These are phyloP conservation scores for Rhipidocladum racemiflorum DNA, from an alignment of 176 grass and related monocot genomes.

Conservation along the genomic window DNA sequence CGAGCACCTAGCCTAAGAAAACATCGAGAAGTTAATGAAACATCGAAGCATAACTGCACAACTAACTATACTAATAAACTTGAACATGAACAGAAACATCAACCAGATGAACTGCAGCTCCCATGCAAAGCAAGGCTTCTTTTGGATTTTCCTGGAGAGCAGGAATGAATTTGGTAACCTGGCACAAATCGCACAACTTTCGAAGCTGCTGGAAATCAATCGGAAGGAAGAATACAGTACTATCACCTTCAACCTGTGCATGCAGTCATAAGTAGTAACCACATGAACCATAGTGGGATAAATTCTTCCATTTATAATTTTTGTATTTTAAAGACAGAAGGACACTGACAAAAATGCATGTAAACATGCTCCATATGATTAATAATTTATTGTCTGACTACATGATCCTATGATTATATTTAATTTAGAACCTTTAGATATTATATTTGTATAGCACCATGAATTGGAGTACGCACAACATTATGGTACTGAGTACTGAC, in stretches of 20 bases:
- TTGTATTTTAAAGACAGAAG: not conserved
- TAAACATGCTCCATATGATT: not conserved
- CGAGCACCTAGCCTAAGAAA: slow-evolving; percentile 38
- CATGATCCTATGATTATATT: not conserved
- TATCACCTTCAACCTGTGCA: slow-evolving; percentile 60
- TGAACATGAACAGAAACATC: slow-evolving; percentile 23
- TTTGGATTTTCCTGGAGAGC: slow-evolving; percentile 56
- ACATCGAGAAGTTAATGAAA: slow-evolving; percentile 19
- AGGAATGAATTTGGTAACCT: slow-evolving; percentile 35
- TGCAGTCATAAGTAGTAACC: not conserved
- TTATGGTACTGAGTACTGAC: not conserved
- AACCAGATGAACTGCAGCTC: slow-evolving; percentile 82
- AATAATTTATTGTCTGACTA: not conserved
- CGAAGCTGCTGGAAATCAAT: slow-evolving; percentile 64
- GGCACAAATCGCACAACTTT: slow-evolving; percentile 34
- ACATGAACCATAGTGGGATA: not conserved
- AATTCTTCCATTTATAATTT: not conserved
- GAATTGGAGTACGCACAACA: not conserved
- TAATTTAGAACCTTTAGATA: not conserved
- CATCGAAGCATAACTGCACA: not conserved
- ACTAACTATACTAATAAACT: not conserved
- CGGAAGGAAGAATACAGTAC: slow-evolving; percentile 39
- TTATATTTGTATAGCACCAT: not conserved
- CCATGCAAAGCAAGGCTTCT: slow-evolving; percentile 75
- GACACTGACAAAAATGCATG: not conserved